Percentiles rank a stretch among this genome's conserved stretches.
Conservation (phyloP, 2,329 filamentous ascomycete species). For the Aspergillus quadrilineatus region DNA sequence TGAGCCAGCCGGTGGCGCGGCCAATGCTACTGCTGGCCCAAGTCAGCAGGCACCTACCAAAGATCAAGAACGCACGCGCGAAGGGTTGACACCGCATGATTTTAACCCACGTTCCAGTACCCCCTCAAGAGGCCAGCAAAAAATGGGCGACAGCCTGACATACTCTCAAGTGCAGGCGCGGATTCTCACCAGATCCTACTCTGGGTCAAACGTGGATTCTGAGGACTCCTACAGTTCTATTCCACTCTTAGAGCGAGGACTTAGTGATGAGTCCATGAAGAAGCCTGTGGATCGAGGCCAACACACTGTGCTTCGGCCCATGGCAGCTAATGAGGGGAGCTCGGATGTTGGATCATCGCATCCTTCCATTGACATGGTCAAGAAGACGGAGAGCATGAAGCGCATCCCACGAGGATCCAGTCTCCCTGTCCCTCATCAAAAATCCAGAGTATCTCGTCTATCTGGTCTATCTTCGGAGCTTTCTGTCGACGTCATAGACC, state of each 20-base stretch:
- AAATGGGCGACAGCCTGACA: constrained; percentile 22
- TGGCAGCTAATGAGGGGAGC: constrained; percentile 27
- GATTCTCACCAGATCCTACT: constrained; percentile 36
- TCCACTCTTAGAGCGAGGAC: constrained; percentile 70
- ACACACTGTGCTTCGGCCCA: constrained; percentile 23
- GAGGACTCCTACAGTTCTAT: constrained; percentile 74
- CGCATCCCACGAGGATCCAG: constrained; percentile 47
- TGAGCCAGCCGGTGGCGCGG: constrained; percentile 5
- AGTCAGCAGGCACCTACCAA: background rate
- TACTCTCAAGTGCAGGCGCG: constrained; percentile 30
- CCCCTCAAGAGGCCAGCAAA: constrained; percentile 25
- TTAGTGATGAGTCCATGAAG: constrained; percentile 51
- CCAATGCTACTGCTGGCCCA: background rate
- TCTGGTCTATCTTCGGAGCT: constrained; percentile 55
- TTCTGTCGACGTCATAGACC: constrained; percentile 52
- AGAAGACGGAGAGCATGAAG: constrained; percentile 53
- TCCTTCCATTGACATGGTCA: constrained; percentile 52
- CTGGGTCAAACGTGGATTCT: constrained; percentile 57
- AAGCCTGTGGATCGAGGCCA: constrained; percentile 35
- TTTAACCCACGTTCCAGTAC: constrained; percentile 16
- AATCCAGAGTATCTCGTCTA: constrained; percentile 51
- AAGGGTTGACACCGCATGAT: constrained; percentile 4
- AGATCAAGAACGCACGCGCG: background rate
- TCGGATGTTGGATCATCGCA: constrained; percentile 42
- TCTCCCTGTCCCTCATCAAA: constrained; percentile 32